A percentile compares a stretch with the other conserved stretches of the same genome.
Evolutionary conservation across 768 basidiomycete species (phyloP).

Genomic region (Collybia mongolica): DNA sequence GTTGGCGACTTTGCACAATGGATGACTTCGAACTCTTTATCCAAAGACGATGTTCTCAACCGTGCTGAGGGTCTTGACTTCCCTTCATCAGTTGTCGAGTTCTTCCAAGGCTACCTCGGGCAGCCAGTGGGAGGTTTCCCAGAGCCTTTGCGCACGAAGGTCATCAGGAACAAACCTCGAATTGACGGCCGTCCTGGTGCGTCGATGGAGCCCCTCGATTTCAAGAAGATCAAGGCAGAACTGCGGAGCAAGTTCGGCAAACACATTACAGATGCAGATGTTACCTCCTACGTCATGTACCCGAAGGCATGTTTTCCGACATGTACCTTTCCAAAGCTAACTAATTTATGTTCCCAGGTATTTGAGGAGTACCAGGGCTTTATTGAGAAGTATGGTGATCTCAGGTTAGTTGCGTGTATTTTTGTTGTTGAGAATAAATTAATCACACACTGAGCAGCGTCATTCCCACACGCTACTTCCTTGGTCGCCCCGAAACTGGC

Average conservation of each 20-base stretch:
- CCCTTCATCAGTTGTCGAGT: conserved; percentile 95
- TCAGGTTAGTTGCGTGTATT: conserved; percentile 57
- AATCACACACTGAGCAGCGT: conserved; percentile 51
- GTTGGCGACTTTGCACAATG: conserved; percentile 99
- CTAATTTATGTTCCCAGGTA: conserved; percentile 47
- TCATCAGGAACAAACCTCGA: conserved; percentile 92
- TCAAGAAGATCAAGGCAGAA: conserved; percentile 94
- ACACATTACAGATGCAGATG: conserved; percentile 91
- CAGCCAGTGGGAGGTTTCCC: conserved; percentile 99
- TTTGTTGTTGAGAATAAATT: conserved; percentile 8
- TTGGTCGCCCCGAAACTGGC: conserved; percentile 85
- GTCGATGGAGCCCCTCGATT: conserved; percentile 84
- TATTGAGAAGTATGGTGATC: conserved; percentile 92
- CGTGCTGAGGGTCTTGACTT: conserved; percentile 93
- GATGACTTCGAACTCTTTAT: conserved; percentile 94
- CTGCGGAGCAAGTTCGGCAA: conserved; percentile 93
- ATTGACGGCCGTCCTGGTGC: conserved; percentile 94
- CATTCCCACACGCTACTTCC: conserved; percentile 95
- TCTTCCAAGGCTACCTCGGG: conserved; percentile 99
- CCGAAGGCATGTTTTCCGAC: conserved; percentile 67
- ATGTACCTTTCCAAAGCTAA: conserved; percentile 1
- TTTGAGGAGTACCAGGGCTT: conserved; percentile 98
- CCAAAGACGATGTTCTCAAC: conserved; percentile 81
- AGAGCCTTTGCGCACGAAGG: conserved; percentile 85
- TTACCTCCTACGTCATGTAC: conserved; percentile 97